phyloP scores from a whole-genome alignment of 2,329 filamentous ascomycete species.

The Xylariaceae sp. region DNA sequence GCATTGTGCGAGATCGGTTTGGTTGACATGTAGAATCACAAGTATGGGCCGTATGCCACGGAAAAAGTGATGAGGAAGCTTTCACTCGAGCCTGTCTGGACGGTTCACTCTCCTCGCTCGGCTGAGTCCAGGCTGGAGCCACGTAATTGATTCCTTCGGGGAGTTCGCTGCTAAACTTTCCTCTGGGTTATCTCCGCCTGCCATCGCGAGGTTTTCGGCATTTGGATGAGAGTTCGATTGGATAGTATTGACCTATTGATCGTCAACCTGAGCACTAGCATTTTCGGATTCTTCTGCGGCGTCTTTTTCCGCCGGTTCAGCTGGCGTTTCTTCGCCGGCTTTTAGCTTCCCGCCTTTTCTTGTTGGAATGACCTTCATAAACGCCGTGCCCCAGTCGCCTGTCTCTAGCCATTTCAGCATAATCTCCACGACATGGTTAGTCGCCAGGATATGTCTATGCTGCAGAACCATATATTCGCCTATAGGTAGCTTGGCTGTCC shows the following conservation, averaged over 20 bases:
- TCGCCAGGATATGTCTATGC: slow-evolving; percentile 79
- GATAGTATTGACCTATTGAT: not conserved
- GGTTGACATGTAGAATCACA: not conserved
- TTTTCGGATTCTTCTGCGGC: not conserved
- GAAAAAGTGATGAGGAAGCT: not conserved
- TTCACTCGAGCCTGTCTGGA: slow-evolving; percentile 4
- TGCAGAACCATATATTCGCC: slow-evolving; percentile 93
- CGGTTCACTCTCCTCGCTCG: not conserved
- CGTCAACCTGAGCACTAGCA: not conserved
- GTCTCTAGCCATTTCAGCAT: slow-evolving; percentile 90
- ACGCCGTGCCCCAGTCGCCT: slow-evolving; percentile 87
- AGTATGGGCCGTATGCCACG: not conserved
- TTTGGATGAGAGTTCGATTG: not conserved
- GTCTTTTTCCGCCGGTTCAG: slow-evolving; percentile 1
- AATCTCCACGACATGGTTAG: slow-evolving; percentile 95
- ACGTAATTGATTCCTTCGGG: slow-evolving; percentile 16
- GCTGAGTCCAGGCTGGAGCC: slow-evolving; percentile 22
- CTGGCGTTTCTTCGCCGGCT: slow-evolving; percentile 28
- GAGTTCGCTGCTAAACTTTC: slow-evolving; percentile 23
- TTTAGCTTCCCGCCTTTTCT: slow-evolving; percentile 76
- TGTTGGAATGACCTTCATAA: slow-evolving; percentile 82
- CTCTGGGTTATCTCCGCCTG: slow-evolving; percentile 24
- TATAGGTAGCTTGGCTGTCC: slow-evolving; percentile 88
- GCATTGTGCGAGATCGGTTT: not conserved
- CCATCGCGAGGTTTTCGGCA: not conserved